phyloP scores from a whole-genome alignment of 352 stramenopile species.

The Phytophthora niederhauseri region DNA sequence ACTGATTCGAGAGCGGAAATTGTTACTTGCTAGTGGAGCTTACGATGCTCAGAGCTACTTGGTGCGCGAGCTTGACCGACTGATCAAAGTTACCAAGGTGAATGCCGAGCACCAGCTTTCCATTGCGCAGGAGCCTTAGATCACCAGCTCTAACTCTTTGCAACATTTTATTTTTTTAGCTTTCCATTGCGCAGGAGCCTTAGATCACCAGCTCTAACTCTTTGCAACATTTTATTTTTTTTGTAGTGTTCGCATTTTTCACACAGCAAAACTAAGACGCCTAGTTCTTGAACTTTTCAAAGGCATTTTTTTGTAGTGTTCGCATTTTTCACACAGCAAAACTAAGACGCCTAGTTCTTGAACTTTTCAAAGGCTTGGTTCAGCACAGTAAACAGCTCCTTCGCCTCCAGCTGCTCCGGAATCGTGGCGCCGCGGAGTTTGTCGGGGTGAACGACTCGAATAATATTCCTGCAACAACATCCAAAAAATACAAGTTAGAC shows the following conservation, averaged over 20 bases:
- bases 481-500: not conserved
- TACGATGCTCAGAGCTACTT: conserved; percentile 72
- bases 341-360: conserved; percentile 52
- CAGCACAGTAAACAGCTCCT: conserved; percentile 88
- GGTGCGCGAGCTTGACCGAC: conserved; percentile 67
- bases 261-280: conserved; percentile 17
- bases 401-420: conserved; percentile 82
- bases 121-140: conserved; percentile 2
- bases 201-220: no score
- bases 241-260: not conserved
- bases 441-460: conserved; percentile 87
- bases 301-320: conserved; percentile 46
- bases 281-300: conserved; percentile 82
- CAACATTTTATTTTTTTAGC: conserved; percentile 24
- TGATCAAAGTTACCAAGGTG: conserved; percentile 44
- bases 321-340: not conserved
- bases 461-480: conserved; percentile 66
- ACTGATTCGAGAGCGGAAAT: conserved; percentile 56
- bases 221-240: conserved; percentile 18
- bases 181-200: conserved; percentile 4
- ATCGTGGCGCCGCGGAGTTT: conserved; percentile 82
- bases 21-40: conserved; percentile 61
- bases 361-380: conserved; percentile 91
- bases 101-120: conserved; percentile 29
- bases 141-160: no score